Evolutionary conservation across 2,329 filamentous ascomycete genomes (phyloP).

Genomic region (Phialemoniopsis sp.): DNA sequence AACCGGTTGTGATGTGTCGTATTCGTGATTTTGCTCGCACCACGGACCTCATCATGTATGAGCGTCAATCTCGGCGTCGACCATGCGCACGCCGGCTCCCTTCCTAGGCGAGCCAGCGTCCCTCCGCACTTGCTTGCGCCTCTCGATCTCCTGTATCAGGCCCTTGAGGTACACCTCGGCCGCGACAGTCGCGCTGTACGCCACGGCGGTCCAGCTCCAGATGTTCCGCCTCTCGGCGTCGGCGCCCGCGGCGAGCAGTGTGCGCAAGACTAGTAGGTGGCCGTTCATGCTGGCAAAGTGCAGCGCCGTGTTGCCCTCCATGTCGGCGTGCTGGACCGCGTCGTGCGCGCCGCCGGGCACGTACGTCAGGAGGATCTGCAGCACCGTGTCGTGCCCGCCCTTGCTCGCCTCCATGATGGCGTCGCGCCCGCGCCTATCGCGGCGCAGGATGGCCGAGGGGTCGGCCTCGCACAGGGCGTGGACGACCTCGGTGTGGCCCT

Average conservation of each 20-base stretch:
- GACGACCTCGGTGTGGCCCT: constrained; percentile 70
- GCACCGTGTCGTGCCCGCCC: constrained; percentile 57
- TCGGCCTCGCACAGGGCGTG: constrained; percentile 64
- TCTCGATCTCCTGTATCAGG: constrained; percentile 68
- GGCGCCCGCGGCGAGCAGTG: constrained; percentile 74
- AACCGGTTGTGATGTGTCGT: too few species aligned
- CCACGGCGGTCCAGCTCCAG: constrained; percentile 79
- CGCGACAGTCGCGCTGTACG: constrained; percentile 76
- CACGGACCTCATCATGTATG: constrained; percentile 21
- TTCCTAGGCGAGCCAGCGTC: constrained; percentile 33
- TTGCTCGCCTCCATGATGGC: constrained; percentile 64
- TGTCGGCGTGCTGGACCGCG: constrained; percentile 56
- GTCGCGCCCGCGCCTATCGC: constrained; percentile 66
- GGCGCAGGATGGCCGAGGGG: constrained; percentile 57
- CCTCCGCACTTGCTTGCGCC: constrained; percentile 40
- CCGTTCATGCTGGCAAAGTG: constrained; percentile 84
- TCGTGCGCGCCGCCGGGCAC: constrained; percentile 48
- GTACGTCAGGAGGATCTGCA: constrained; percentile 63
- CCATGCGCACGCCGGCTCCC: constrained; percentile 33
- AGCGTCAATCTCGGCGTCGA: constrained; percentile 31
- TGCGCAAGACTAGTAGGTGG: constrained; percentile 71
- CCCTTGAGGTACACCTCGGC: constrained; percentile 82
- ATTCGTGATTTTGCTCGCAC: too few species aligned
- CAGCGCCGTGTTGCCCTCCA: constrained; percentile 78
- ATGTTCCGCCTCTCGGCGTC: constrained; percentile 68